Conservation (phyloP, 257 asterid genomes). For the Cynanchum wilfordii region DNA sequence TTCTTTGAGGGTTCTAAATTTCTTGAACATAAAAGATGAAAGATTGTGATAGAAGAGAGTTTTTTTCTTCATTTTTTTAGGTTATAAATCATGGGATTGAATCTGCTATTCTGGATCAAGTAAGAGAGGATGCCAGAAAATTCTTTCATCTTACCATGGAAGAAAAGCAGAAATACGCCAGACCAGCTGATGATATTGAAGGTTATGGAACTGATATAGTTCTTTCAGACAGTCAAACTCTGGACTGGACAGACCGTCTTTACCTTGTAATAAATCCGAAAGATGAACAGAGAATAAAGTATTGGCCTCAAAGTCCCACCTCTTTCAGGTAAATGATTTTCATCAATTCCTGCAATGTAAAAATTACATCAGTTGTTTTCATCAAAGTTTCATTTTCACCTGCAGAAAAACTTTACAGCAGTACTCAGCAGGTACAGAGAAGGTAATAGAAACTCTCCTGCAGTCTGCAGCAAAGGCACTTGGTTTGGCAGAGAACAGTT, state of each 20-base stretch:
- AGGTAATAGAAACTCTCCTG: slow-evolving; percentile 27
- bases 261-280: slow-evolving; percentile 47
- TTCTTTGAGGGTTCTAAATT: no score
- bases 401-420: slow-evolving; percentile 38
- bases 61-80: slow-evolving; percentile 20
- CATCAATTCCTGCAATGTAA: background rate
- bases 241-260: slow-evolving; percentile 68
- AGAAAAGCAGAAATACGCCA: slow-evolving; percentile 48
- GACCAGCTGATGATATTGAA: slow-evolving; percentile 34
- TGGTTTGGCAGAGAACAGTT: slow-evolving; percentile 36
- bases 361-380: background rate
- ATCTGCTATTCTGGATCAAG: slow-evolving; percentile 30
- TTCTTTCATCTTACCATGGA: slow-evolving; percentile 45
- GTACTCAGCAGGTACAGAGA: slow-evolving; percentile 22
- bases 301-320: slow-evolving; percentile 54
- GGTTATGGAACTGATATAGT: slow-evolving; percentile 62
- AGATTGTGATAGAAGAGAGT: background rate
- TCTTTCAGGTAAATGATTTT: slow-evolving; percentile 36
- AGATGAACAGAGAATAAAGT: slow-evolving; percentile 29
- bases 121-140: slow-evolving; percentile 26
- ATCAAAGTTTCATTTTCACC: background rate
- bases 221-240: slow-evolving; percentile 42
- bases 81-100: slow-evolving; percentile 62
- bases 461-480: slow-evolving; percentile 46
- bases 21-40: background rate